Evolutionary conservation across 2,329 filamentous ascomycete genomes (phyloP).

Genomic region (Coniochaeta sp.): DNA sequence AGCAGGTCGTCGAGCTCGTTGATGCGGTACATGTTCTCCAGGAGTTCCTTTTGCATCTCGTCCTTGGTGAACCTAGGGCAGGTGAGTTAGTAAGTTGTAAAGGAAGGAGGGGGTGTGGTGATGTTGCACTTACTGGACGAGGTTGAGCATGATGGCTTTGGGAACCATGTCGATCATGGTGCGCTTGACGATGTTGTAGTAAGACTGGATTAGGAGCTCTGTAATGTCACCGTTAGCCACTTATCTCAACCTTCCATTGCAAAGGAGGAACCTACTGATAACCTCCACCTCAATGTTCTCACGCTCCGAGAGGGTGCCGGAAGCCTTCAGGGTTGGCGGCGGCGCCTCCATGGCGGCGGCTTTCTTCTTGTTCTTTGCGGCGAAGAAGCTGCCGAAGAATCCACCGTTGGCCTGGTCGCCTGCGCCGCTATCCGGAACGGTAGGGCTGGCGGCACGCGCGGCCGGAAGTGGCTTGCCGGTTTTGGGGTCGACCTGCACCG

Average conservation of each 20-base stretch:
- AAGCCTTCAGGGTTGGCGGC: constrained; percentile 87
- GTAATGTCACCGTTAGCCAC: constrained; percentile 7
- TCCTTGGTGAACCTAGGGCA: constrained; percentile 82
- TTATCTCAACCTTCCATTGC: not conserved
- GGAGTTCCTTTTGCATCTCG: constrained; percentile 94
- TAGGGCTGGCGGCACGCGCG: constrained; percentile 69
- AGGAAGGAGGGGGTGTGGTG: not conserved
- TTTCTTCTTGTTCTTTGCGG: constrained; percentile 99
- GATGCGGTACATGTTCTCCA: constrained; percentile 95
- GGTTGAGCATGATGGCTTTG: constrained; percentile 96
- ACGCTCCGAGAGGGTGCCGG: constrained; percentile 85
- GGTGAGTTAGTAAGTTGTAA: not conserved
- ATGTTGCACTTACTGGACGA: constrained; percentile 70
- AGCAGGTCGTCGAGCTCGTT: constrained; percentile 88
- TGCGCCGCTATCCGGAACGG: constrained; percentile 42
- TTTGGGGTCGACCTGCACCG: constrained; percentile 95
- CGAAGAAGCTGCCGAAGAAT: constrained; percentile 98
- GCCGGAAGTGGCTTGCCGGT: constrained; percentile 91
- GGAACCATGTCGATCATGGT: constrained; percentile 99
- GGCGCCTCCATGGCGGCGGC: constrained; percentile 99
- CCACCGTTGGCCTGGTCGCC: constrained; percentile 55
- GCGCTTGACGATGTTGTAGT: constrained; percentile 95
- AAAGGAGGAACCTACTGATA: constrained; percentile 65
- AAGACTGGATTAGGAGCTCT: constrained; percentile 93
- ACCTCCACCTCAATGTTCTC: constrained; percentile 96